phyloP scores from a whole-genome alignment of 805 yeast genomes.

The Candida morakotiae region DNA sequence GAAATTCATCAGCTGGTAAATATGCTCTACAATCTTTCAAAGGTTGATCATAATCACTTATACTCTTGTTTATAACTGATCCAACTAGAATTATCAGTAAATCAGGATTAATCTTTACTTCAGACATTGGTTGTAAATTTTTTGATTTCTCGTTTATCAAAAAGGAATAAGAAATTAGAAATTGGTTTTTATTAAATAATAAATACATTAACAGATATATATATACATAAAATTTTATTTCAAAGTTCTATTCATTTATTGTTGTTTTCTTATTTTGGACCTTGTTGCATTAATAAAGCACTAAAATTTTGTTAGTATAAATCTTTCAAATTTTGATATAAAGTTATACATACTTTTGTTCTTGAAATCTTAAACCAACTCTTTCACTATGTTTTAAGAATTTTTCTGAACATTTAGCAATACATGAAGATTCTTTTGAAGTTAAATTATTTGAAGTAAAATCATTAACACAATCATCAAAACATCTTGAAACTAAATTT shows the following conservation, averaged over 20 bases:
- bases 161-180: background rate
- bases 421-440: slow-evolving; percentile 79
- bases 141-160: background rate
- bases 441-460: slow-evolving; percentile 90
- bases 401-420: slow-evolving; percentile 91
- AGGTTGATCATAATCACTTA: slow-evolving; percentile 6
- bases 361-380: slow-evolving; percentile 98
- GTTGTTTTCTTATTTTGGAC: slow-evolving; percentile 8
- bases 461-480: slow-evolving; percentile 96
- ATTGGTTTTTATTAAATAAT: background rate
- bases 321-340: too few species aligned
- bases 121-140: slow-evolving; percentile 4
- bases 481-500: slow-evolving; percentile 92
- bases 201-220: background rate
- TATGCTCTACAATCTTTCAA: slow-evolving; percentile 8
- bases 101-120: slow-evolving; percentile 10
- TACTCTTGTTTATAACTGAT: slow-evolving; percentile 12
- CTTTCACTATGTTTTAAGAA: slow-evolving; percentile 97
- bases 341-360: slow-evolving; percentile 70
- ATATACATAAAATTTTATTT: background rate
- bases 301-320: slow-evolving; percentile 25
- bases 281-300: slow-evolving; percentile 67
- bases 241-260: background rate
- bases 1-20: slow-evolving; percentile 9
- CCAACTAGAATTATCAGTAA: slow-evolving; percentile 13